Percentiles rank a stretch among this genome's conserved stretches.
Conservation (phyloP, 2,329 filamentous ascomycete species). For the Paraphoma chrysanthemicola region DNA sequence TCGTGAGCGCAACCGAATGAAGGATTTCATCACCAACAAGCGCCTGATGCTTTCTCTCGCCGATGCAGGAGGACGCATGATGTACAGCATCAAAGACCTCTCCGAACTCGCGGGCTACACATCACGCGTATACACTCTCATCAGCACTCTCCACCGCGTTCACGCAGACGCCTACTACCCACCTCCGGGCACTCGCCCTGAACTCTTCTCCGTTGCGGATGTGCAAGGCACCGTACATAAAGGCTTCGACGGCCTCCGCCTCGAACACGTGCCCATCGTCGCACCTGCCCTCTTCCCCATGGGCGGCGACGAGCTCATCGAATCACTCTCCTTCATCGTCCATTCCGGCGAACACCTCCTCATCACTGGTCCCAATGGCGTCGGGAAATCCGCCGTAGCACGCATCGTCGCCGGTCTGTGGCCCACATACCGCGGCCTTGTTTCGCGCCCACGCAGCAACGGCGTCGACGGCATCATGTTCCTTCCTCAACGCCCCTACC, state of each 20-base stretch:
- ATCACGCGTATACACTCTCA: slow-evolving; percentile 91
- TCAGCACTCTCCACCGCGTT: slow-evolving; percentile 91
- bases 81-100: slow-evolving; percentile 99
- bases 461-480: slow-evolving; percentile 98
- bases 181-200: slow-evolving; percentile 69
- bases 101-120: slow-evolving; percentile 96
- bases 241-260: slow-evolving; percentile 90
- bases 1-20: slow-evolving; percentile 87
- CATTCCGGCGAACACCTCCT: slow-evolving; percentile 90
- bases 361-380: slow-evolving; percentile 93
- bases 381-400: slow-evolving; percentile 88
- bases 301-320: slow-evolving; percentile 89
- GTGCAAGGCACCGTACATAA: slow-evolving; percentile 93
- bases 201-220: slow-evolving; percentile 88
- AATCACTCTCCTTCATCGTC: slow-evolving; percentile 87
- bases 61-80: slow-evolving; percentile 96
- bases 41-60: slow-evolving; percentile 96
- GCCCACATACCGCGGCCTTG: slow-evolving; percentile 93
- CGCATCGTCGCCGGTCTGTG: slow-evolving; percentile 90
- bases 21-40: slow-evolving; percentile 99
- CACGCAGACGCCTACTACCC: slow-evolving; percentile 88
- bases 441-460: slow-evolving; percentile 80
- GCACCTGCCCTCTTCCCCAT: slow-evolving; percentile 87
- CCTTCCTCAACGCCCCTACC: slow-evolving; percentile 89
- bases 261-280: slow-evolving; percentile 92